These are phyloP conservation scores for Fonsecaea erecta DNA, from an alignment of 2,329 filamentous ascomycete species.

Conservation along the genomic window DNA sequence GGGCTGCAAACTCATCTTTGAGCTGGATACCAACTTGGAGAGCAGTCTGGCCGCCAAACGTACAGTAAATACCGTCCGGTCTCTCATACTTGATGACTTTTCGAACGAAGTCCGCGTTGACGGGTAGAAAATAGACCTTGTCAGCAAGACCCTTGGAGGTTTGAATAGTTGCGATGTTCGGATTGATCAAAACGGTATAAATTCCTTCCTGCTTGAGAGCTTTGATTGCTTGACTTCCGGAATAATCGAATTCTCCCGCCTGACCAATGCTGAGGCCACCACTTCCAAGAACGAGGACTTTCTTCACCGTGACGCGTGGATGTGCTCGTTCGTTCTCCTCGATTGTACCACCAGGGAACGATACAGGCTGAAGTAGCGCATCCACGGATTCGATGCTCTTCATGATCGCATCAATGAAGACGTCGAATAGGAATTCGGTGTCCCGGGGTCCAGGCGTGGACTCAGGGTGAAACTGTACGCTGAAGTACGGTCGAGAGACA, in stretches of 20 bases:
- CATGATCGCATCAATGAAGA: slow-evolving; percentile 86
- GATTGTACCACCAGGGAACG: slow-evolving; percentile 82
- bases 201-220: slow-evolving; percentile 97
- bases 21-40: slow-evolving; percentile 96
- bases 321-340: slow-evolving; percentile 77
- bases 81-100: slow-evolving; percentile 96
- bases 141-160: slow-evolving; percentile 97
- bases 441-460: slow-evolving; percentile 94
- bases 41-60: slow-evolving; percentile 96
- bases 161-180: slow-evolving; percentile 98
- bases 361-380: slow-evolving; percentile 72
- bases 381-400: slow-evolving; percentile 70
- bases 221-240: slow-evolving; percentile 97
- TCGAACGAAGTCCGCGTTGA: slow-evolving; percentile 94
- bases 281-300: slow-evolving; percentile 90
- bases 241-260: slow-evolving; percentile 98
- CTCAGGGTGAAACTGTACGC: slow-evolving; percentile 99
- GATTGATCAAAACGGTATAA: slow-evolving; percentile 97
- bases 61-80: slow-evolving; percentile 95
- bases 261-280: slow-evolving; percentile 97
- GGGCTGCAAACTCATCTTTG: slow-evolving; percentile 91
- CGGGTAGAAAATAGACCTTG: slow-evolving; percentile 98
- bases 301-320: slow-evolving; percentile 84
- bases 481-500: slow-evolving; percentile 84
- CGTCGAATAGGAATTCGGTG: slow-evolving; percentile 95